These are phyloP conservation scores for Verticillium klebahnii DNA, from an alignment of 2,329 filamentous ascomycete genomes.

Conservation along the genomic window DNA sequence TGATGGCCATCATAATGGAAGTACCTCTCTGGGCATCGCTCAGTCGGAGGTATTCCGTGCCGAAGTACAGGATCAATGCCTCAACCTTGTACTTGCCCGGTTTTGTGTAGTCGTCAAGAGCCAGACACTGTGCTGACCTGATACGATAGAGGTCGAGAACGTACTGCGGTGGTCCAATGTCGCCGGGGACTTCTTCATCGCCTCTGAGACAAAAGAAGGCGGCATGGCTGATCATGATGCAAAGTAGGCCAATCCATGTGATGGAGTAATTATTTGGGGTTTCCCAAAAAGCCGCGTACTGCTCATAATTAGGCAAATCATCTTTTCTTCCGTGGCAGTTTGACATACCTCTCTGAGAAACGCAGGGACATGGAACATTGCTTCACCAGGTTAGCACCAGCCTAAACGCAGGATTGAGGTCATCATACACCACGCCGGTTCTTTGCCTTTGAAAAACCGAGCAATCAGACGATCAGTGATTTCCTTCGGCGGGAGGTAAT, in stretches of 20 bases:
- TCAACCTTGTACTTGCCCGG: slow-evolving; percentile 12
- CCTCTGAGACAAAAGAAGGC: slow-evolving; percentile 18
- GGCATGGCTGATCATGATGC: slow-evolving; percentile 23
- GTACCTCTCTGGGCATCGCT: slow-evolving; percentile 6
- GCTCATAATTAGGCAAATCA: slow-evolving; percentile 5
- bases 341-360: slow-evolving; percentile 16
- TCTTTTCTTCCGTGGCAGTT: background rate
- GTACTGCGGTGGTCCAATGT: slow-evolving; percentile 13
- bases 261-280: slow-evolving; percentile 12
- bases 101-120: slow-evolving; percentile 22
- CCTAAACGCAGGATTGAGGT: no score
- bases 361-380: slow-evolving; percentile 23
- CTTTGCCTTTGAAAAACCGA: slow-evolving; percentile 22
- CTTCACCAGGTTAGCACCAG: background rate
- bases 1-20: slow-evolving; percentile 25
- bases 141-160: slow-evolving; percentile 18
- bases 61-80: slow-evolving; percentile 8
- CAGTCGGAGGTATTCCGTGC: slow-evolving; percentile 4
- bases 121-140: slow-evolving; percentile 21
- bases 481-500: slow-evolving; percentile 17
- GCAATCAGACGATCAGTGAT: slow-evolving; percentile 20
- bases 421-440: slow-evolving; percentile 16
- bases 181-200: slow-evolving; percentile 14
- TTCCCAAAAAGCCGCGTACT: slow-evolving; percentile 25
- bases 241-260: slow-evolving; percentile 25